Percentiles rank a stretch among this genome's conserved stretches.
These are phyloP conservation scores for Dactylella cylindrospora DNA, from an alignment of 2,329 filamentous ascomycete genomes.

Conservation along the genomic window DNA sequence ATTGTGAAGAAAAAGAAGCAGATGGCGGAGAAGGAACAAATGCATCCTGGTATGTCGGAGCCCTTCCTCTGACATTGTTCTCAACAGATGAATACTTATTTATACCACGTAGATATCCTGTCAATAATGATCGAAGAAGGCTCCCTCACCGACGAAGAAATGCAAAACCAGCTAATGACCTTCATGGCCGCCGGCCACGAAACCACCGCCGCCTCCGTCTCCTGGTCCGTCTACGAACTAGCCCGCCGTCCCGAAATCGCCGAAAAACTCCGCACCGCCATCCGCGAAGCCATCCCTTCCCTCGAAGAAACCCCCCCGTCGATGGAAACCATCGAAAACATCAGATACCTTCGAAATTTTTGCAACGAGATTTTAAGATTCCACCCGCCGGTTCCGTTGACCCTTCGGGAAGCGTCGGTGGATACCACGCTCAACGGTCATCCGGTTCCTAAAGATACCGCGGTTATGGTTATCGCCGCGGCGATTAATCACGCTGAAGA, in stretches of 20 bases:
- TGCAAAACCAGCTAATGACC: conserved; percentile 89
- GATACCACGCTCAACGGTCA: conserved; percentile 68
- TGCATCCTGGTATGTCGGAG: conserved; percentile 49
- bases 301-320: conserved; percentile 50
- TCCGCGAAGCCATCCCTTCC: conserved; percentile 63
- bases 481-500: conserved; percentile 69
- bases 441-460: conserved; percentile 69
- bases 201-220: conserved; percentile 67
- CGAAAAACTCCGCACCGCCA: conserved; percentile 70
- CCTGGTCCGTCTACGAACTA: conserved; percentile 74
- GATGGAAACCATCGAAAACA: conserved; percentile 60
- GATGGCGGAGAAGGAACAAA: conserved; percentile 53
- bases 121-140: conserved; percentile 67
- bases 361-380: conserved; percentile 75
- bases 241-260: conserved; percentile 63
- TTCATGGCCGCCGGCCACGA: conserved; percentile 71
- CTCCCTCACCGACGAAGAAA: conserved; percentile 71
- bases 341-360: conserved; percentile 79
- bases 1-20: conserved; percentile 70
- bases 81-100: too few relatives aligned
- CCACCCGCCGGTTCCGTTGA: conserved; percentile 70
- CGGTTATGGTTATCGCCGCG: conserved; percentile 64
- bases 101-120: conserved; percentile 68
- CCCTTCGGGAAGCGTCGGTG: conserved; percentile 64
- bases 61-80: too few relatives aligned